phyloP scores from a whole-genome alignment of 2,329 filamentous ascomycete species.

The Neurospora sp. region DNA sequence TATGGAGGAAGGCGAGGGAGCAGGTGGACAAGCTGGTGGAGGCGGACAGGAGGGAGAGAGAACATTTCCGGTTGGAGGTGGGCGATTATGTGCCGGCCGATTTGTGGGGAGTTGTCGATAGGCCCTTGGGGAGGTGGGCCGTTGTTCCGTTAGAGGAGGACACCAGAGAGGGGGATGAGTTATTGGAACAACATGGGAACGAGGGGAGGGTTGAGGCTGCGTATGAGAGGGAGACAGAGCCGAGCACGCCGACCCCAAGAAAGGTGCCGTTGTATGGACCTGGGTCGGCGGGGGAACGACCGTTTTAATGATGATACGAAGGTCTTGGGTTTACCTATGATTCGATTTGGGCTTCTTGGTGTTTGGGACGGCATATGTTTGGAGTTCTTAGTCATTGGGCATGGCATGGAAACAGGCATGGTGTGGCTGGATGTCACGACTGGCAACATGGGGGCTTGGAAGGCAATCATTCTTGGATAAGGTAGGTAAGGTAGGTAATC shows the following conservation, averaged over 20 bases:
- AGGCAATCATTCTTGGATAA: neutral
- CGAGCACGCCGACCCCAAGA: slow-evolving; percentile 7
- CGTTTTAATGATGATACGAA: neutral
- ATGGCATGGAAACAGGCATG: neutral
- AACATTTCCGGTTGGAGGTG: slow-evolving; percentile 70
- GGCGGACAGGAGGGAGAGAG: slow-evolving; percentile 61
- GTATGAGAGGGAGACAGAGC: slow-evolving; percentile 3
- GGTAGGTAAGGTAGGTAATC: no score
- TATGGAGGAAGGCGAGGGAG: slow-evolving; percentile 69
- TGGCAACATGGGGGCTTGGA: neutral
- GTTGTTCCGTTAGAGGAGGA: slow-evolving; percentile 30
- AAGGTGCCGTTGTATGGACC: neutral
- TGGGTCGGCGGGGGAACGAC: neutral
- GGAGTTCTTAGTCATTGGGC: neutral
- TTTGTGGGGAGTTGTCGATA: slow-evolving; percentile 70
- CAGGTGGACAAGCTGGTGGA: slow-evolving; percentile 68
- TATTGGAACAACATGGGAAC: neutral
- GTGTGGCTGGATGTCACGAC: neutral
- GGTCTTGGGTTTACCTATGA: neutral
- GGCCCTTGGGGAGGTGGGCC: slow-evolving; percentile 44
- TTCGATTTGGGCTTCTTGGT: neutral
- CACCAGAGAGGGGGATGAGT: neutral
- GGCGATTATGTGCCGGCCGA: slow-evolving; percentile 82
- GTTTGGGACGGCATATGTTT: neutral
- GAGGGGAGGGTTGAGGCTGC: neutral